Evolutionary conservation across 208 protist genomes (phyloP), one percentile per base, ranked within the genome.

Genomic region (Acanthamoeba quina): DNA sequence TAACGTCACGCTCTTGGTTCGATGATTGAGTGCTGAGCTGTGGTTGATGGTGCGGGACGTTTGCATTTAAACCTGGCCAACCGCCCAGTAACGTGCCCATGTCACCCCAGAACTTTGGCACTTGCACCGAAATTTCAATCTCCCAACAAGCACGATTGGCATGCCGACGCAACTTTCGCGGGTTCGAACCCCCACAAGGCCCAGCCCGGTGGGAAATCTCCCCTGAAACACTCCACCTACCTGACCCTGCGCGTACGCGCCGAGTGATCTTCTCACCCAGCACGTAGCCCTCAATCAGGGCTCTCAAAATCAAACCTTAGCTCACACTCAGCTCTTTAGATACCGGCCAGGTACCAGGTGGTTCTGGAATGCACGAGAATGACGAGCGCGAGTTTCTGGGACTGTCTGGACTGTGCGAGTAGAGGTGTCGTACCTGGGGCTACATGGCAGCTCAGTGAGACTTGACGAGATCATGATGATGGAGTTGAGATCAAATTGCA

Each of bases 51-150:
- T 70, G 21, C 34, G 64, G n/a, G 4, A 4, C 21, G 15, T 70
- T 29, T 70, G 64, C 9, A 70, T 76, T 76, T 76, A 76, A 76
- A 76, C 68, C 37, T 17, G 68, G 21, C n/a, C 26, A 76, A 34
- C 68, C 21, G 64, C 15, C 58, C 15, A 64, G 58, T 70, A 76
- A 44, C 68, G 68, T 47, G 15, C 34, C 34, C 11, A 34, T 0
- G 31, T 44, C 26, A 34, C 64, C 34, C 0, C 2, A 26, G 64
- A 4, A 13, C 64, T 34, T 1, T 5, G 11, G n/a, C 21, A 58
- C 54, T 58, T 76, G 68, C 31, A 7, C 15, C 68, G 29, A 44
- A 44, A 76, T 76, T 44, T 21, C 68, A 0, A 7, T 10, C 31
- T 44, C n/a, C 26, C 58, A 3, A 19, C 58, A 19, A n/a, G 15